phyloP scores from a whole-genome alignment of 2,329 filamentous ascomycete species.

The Myriosclerotinia duriaeana region DNA sequence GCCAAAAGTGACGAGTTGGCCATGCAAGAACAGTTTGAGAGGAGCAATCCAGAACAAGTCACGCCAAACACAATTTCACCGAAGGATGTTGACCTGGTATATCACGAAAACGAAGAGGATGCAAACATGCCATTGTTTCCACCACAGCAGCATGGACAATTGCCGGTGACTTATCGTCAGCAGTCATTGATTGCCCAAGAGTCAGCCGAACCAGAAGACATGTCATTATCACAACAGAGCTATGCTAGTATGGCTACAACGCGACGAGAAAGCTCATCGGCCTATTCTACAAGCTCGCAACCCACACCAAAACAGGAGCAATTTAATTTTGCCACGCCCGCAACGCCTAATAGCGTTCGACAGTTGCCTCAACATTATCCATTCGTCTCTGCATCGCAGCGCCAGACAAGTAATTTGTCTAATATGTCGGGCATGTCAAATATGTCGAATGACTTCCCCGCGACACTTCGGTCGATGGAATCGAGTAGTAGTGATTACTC shows the following conservation, averaged over 20 bases:
- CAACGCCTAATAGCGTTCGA: slow-evolving; percentile 36
- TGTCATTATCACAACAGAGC: slow-evolving; percentile 41
- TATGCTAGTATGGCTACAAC: slow-evolving; percentile 47
- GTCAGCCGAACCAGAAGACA: slow-evolving; percentile 39
- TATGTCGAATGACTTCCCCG: slow-evolving; percentile 37
- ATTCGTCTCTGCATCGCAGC: slow-evolving; percentile 36
- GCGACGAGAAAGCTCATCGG: slow-evolving; percentile 43
- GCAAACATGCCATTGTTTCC: slow-evolving; percentile 68
- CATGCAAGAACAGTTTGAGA: slow-evolving; percentile 45
- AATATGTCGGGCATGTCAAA: slow-evolving; percentile 36
- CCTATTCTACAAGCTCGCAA: slow-evolving; percentile 39
- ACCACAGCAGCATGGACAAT: slow-evolving; percentile 47
- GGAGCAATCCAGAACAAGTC: slow-evolving; percentile 43
- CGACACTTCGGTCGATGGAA: slow-evolving; percentile 45
- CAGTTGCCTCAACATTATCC: slow-evolving; percentile 39
- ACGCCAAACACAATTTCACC: slow-evolving; percentile 89
- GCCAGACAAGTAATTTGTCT: slow-evolving; percentile 32
- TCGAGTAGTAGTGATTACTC: slow-evolving; percentile 44
- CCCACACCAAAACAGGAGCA: slow-evolving; percentile 37
- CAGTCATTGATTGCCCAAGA: slow-evolving; percentile 36
- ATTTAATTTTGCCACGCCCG: slow-evolving; percentile 50
- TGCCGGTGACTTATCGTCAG: slow-evolving; percentile 43
- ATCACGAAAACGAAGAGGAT: slow-evolving; percentile 71
- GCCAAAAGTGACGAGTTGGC: slow-evolving; percentile 52
- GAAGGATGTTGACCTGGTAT: slow-evolving; percentile 86